A percentile compares a stretch with the other conserved stretches of the same genome.
These are phyloP conservation scores for Rhizopogon rudus DNA, from an alignment of 768 basidiomycete species.

Conservation along the genomic window DNA sequence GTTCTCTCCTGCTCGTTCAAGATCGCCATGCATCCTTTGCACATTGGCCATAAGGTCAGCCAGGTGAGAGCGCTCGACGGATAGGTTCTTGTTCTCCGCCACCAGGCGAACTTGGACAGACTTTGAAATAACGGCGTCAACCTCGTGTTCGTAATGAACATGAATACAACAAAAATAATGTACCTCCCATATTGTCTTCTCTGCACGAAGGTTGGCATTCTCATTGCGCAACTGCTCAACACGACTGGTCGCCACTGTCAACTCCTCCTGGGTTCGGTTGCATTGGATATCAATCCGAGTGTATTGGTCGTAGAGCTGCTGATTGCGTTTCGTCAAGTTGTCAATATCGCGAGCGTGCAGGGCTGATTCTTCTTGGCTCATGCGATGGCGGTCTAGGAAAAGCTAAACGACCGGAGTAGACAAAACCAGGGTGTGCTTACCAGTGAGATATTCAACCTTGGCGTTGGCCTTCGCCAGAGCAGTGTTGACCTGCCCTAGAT, in stretches of 20 bases:
- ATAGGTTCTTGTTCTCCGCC: slow-evolving; percentile 78
- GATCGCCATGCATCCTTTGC: slow-evolving; percentile 85
- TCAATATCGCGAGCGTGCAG: slow-evolving; percentile 63
- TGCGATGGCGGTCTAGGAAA: slow-evolving; percentile 57
- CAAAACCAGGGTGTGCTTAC: too few species aligned
- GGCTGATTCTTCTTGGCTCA: slow-evolving; percentile 63
- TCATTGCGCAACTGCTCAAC: slow-evolving; percentile 83
- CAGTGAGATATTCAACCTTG: slow-evolving; percentile 71
- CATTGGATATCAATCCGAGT: slow-evolving; percentile 73
- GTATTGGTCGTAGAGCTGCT: slow-evolving; percentile 69
- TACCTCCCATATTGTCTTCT: slow-evolving; percentile 94
- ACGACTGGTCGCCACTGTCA: slow-evolving; percentile 50
- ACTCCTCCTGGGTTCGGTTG: slow-evolving; percentile 62
- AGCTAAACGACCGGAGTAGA: slow-evolving; percentile 5
- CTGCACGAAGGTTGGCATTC: slow-evolving; percentile 81
- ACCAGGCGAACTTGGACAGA: slow-evolving; percentile 74
- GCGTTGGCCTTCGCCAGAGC: slow-evolving; percentile 81
- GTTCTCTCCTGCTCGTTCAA: slow-evolving; percentile 79
- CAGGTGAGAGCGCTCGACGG: slow-evolving; percentile 78
- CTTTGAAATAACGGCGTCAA: slow-evolving; percentile 34
- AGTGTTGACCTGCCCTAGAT: slow-evolving; percentile 59
- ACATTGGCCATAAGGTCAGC: slow-evolving; percentile 87
- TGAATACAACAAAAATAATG: slow-evolving; percentile 11
- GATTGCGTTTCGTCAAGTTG: slow-evolving; percentile 61
- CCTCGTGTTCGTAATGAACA: not conserved